Evolutionary conservation across 257 asterid species (phyloP), one percentile per base, ranked within the genome.

Genomic region (Ilex asprella): DNA sequence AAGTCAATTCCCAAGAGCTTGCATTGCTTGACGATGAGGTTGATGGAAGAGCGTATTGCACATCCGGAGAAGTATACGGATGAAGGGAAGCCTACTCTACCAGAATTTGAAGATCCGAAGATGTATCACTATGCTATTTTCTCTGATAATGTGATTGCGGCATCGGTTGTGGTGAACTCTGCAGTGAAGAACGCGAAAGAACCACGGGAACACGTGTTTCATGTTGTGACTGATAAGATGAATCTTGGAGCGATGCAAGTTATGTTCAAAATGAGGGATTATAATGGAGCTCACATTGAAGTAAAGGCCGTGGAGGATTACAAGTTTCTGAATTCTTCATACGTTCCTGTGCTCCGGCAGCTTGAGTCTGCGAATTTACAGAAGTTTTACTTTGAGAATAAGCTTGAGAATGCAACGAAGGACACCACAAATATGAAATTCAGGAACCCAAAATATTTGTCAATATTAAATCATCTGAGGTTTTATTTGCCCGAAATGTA

Each of bases 161-260:
- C 83, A 30, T 82, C 85, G n/a, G 85, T 82, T 47, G 88, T 79
- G 46, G 78, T 79, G 67, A 82, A 76, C 62, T 82, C 81, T 13
- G 83, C 85, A 44, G 80, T 75, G 56, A 64, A 74, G 50, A 82
- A 82, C 64, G 58, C 76, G 4, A 79, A 76, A 59, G 79, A 79
- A 56, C 85, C 88, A 49, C 69, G 78, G 74, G 73, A 70, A 74
- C 85, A 79, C 6, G 80, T 82, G 65, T 82, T 82, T 73, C 88
- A 82, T 74, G 85, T 76, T 2, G 83, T 76, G 63, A 76, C 83
- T 56, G 85, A 76, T 67, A 82, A 79, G 69, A 77, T 79, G 79
- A 82, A 82, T 60, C 76, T 79, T 43, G 85, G 83, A 59, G 88
- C 81, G 21, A 82, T 82, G 83, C 88, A 82, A 62, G 88, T 82